phyloP scores from a whole-genome alignment of 345 rosid genomes.

The Angophora floribunda region DNA sequence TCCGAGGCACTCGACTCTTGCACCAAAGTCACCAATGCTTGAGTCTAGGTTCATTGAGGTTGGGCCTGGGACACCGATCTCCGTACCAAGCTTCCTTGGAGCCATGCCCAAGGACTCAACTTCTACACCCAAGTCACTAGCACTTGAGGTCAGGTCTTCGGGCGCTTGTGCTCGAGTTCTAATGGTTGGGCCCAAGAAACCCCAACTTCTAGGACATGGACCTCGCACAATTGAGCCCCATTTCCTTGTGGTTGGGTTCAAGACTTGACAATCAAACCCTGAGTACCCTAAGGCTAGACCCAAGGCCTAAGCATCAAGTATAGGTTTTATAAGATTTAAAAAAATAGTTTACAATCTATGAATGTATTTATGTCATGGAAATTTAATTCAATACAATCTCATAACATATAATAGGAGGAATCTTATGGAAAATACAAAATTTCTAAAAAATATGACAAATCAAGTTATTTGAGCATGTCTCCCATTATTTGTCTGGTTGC shows the following conservation, averaged over 20 bases:
- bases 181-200: background rate
- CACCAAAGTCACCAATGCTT: background rate
- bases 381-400: background rate
- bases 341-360: background rate
- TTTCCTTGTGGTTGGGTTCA: background rate
- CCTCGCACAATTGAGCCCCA: accelerated
- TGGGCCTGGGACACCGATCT: too few relatives aligned
- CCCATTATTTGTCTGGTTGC: background rate
- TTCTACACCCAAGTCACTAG: background rate
- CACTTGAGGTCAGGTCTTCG: accelerated
- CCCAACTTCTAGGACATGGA: background rate
- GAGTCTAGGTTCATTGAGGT: accelerated
- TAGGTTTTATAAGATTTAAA: background rate
- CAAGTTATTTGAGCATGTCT: background rate
- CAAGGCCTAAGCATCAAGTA: background rate
- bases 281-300: accelerated
- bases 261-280: accelerated
- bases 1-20: accelerated
- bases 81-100: accelerated
- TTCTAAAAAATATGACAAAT: too few relatives aligned
- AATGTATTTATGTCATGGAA: background rate
- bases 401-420: background rate
- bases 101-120: accelerated
- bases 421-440: background rate
- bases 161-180: background rate